Conservation (phyloP, 257 asterid species). For the Nicotiana noctiflora region DNA sequence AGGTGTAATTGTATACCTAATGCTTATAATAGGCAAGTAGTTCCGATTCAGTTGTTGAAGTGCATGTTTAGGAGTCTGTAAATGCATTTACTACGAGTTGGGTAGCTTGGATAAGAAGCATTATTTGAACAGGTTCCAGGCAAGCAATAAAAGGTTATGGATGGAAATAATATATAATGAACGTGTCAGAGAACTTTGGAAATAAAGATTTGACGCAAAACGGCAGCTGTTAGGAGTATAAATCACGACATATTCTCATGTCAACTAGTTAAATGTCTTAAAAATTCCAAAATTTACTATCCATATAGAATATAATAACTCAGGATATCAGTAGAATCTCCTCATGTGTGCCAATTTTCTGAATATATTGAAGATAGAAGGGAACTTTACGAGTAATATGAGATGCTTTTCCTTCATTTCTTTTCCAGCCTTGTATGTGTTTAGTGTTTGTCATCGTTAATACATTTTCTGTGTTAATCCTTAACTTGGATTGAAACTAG, state of each 20-base stretch:
- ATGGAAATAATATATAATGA: neutral
- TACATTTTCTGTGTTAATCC: too few species aligned
- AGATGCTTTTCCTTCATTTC: too few species aligned
- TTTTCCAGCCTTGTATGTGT: too few species aligned
- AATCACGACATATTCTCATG: neutral
- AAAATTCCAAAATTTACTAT: neutral
- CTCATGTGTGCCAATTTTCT: too few species aligned
- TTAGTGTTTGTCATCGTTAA: too few species aligned
- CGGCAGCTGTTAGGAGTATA: neutral
- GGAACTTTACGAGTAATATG: too few species aligned
- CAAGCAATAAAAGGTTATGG: neutral
- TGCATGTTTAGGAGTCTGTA: neutral
- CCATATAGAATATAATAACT: neutral
- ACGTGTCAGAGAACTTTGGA: neutral
- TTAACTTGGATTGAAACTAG: too few species aligned
- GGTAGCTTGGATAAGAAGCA: neutral
- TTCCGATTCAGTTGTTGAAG: neutral
- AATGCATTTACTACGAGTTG: neutral
- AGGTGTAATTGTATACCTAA: too few species aligned
- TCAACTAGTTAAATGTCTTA: neutral
- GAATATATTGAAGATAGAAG: too few species aligned
- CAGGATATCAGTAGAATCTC: neutral
- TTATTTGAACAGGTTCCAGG: neutral
- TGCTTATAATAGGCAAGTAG: too few species aligned
- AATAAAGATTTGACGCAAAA: neutral